These are phyloP conservation scores for Fusarium verrucosum DNA, from an alignment of 2,329 filamentous ascomycete genomes.

Conservation along the genomic window DNA sequence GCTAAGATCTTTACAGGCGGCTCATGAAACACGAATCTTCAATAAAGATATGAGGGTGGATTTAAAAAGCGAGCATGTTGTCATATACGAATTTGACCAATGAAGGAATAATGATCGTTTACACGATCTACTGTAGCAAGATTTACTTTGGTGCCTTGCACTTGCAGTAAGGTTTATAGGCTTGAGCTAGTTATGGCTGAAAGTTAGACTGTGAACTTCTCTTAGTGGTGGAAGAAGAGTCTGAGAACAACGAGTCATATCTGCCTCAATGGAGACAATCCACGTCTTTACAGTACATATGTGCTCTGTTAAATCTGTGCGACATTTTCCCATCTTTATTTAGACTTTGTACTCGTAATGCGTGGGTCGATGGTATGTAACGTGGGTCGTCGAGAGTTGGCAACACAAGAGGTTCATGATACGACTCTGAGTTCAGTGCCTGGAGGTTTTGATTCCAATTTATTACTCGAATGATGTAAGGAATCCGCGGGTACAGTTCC, in stretches of 20 bases:
- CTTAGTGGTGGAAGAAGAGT: neutral
- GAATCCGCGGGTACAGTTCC: too few species aligned
- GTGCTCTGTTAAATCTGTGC: neutral
- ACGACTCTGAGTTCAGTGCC: neutral
- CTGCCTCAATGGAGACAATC: neutral
- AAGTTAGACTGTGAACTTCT: neutral
- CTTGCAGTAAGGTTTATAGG: neutral
- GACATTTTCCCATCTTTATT: conserved; percentile 13
- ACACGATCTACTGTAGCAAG: too few species aligned
- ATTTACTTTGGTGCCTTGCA: neutral
- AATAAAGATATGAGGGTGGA: neutral
- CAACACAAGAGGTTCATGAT: neutral
- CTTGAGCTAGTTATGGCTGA: neutral
- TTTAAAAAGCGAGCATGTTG: neutral
- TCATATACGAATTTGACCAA: too few species aligned
- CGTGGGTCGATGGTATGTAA: conserved; percentile 30
- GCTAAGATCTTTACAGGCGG: neutral
- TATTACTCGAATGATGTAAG: neutral
- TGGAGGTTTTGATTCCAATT: neutral
- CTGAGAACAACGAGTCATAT: neutral
- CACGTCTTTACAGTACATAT: neutral
- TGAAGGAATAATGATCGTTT: too few species aligned
- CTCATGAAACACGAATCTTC: neutral
- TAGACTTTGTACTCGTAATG: conserved; percentile 20
- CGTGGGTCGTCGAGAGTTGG: conserved; percentile 21